Conservation (phyloP, 2,329 filamentous ascomycete genomes). For the Raffaelea ambrosiae region DNA sequence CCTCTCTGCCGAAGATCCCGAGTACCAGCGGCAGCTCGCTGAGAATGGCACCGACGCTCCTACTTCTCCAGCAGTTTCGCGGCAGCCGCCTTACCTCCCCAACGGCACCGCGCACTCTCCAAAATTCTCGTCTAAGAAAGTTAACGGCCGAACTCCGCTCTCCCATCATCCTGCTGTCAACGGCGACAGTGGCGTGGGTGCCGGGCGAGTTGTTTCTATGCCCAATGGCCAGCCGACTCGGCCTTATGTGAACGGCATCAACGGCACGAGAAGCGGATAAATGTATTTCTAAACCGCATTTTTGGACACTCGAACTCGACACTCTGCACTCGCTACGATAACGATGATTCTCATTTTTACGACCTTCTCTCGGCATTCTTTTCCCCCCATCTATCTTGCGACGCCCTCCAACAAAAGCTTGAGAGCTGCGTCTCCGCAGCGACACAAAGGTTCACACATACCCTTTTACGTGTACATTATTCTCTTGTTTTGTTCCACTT, state of each 20-base stretch:
- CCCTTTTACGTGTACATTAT: conserved; percentile 2
- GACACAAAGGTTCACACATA: not conserved
- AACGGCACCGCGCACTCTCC: conserved; percentile 32
- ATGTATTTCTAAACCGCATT: not conserved
- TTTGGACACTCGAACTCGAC: not conserved
- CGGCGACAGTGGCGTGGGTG: not conserved
- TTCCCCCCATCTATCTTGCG: too few species aligned
- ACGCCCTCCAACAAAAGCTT: too few species aligned
- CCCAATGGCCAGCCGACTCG: not conserved
- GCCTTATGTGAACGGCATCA: conserved; percentile 16
- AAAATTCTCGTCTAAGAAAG: not conserved
- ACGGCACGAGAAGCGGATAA: conserved; percentile 11
- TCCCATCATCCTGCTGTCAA: not conserved
- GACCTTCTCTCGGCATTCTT: too few species aligned
- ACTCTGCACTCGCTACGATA: too few species aligned
- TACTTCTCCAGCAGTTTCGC: conserved; percentile 29
- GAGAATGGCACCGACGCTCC: conserved; percentile 42
- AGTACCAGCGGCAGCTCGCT: conserved; percentile 45
- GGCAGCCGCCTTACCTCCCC: conserved; percentile 22
- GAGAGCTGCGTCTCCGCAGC: too few species aligned
- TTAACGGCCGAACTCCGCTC: not conserved
- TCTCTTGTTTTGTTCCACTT: not conserved
- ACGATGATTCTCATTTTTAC: too few species aligned
- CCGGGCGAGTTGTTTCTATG: not conserved
- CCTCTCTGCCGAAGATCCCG: conserved; percentile 46